Conservation (phyloP, 805 yeast species). For the Ogataea sp. region DNA sequence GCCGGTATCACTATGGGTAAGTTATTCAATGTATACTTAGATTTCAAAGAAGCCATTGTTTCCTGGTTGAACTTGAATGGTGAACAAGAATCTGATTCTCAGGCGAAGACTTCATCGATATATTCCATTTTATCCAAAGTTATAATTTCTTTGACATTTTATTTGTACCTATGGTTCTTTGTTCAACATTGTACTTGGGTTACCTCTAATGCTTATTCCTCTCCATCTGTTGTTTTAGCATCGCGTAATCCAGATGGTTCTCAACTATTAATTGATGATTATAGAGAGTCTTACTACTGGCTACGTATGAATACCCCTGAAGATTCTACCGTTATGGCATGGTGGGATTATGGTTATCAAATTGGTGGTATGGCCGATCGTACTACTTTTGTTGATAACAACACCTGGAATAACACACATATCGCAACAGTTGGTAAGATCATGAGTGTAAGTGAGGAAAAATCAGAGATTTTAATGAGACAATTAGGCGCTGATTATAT, state of each 20-base stretch:
- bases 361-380: constrained; percentile 99
- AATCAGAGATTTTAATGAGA: constrained; percentile 78
- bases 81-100: not conserved
- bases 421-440: constrained; percentile 99
- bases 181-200: constrained; percentile 97
- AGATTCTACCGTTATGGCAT: constrained; percentile 92
- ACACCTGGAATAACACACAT: constrained; percentile 99
- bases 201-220: constrained; percentile 89
- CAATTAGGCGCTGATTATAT: constrained; percentile 95
- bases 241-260: constrained; percentile 81
- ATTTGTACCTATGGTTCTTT: constrained; percentile 67
- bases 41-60: constrained; percentile 31
- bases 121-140: constrained; percentile 45
- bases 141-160: constrained; percentile 58
- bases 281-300: constrained; percentile 99
- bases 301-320: constrained; percentile 95
- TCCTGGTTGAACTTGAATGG: constrained; percentile 4
- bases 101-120: constrained; percentile 4
- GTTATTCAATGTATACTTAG: constrained; percentile 73
- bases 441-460: constrained; percentile 84
- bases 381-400: constrained; percentile 95
- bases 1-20: constrained; percentile 86
- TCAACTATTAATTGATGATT: constrained; percentile 82
- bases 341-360: constrained; percentile 99
- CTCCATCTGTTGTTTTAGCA: constrained; percentile 95